phyloP scores from a whole-genome alignment of 1,284 basidiomycete species.

The Boletus sp. region DNA sequence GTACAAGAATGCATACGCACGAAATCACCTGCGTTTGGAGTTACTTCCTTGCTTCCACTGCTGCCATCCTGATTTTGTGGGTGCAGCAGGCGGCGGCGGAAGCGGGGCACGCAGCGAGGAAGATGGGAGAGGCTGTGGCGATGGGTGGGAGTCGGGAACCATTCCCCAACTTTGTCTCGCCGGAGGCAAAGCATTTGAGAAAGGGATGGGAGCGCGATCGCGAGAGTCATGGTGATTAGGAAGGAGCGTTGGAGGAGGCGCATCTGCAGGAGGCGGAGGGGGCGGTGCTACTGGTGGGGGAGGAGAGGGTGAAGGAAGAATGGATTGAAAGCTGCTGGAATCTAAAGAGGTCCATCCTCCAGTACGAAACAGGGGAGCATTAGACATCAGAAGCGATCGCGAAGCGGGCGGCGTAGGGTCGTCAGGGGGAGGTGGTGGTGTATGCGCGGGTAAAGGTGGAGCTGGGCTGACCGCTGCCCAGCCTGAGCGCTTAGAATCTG shows the following conservation, averaged over 20 bases:
- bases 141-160: not conserved
- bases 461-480: constrained; percentile 18
- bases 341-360: constrained; percentile 66
- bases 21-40: constrained; percentile 25
- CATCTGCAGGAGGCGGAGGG: constrained; percentile 27
- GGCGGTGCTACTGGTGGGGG: constrained; percentile 25
- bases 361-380: constrained; percentile 48
- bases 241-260: constrained; percentile 2
- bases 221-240: constrained; percentile 20
- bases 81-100: constrained; percentile 17
- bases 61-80: constrained; percentile 33
- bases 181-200: not conserved
- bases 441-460: constrained; percentile 21
- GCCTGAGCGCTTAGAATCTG: constrained; percentile 10
- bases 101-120: constrained; percentile 11
- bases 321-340: constrained; percentile 31
- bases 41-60: constrained; percentile 32
- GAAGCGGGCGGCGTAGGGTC: constrained; percentile 12
- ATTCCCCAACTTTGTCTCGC: not conserved
- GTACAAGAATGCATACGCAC: not conserved
- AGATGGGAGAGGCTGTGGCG: constrained; percentile 1
- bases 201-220: not conserved
- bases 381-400: constrained; percentile 12
- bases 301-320: constrained; percentile 23
- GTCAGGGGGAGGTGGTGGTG: constrained; percentile 21